phyloP scores from a whole-genome alignment of 2,329 filamentous ascomycete species.

The Ceratocystis destructans region DNA sequence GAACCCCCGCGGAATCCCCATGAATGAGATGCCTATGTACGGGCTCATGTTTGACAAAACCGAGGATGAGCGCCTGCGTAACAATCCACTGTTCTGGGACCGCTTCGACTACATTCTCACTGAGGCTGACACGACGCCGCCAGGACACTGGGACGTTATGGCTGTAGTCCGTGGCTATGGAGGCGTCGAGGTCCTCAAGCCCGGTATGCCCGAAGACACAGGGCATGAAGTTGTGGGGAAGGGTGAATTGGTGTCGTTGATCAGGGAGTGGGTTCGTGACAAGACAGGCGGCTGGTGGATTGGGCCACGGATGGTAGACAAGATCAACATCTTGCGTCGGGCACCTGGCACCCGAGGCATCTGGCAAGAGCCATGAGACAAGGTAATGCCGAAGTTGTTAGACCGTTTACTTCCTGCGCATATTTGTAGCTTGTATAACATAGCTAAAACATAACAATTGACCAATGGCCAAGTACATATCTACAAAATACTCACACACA shows the following conservation, averaged over 20 bases:
- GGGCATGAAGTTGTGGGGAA: slow-evolving; percentile 31
- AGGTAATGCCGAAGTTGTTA: no score
- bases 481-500: no score
- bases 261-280: slow-evolving; percentile 32
- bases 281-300: slow-evolving; percentile 50
- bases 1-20: slow-evolving; percentile 29
- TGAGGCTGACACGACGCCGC: slow-evolving; percentile 38
- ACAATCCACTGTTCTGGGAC: slow-evolving; percentile 44
- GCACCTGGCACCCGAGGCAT: slow-evolving; percentile 13
- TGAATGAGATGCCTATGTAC: slow-evolving; percentile 21
- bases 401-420: no score
- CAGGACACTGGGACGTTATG: slow-evolving; percentile 41
- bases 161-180: slow-evolving; percentile 44
- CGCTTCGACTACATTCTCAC: slow-evolving; percentile 48
- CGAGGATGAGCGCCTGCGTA: slow-evolving; percentile 36
- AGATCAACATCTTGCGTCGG: slow-evolving; percentile 26
- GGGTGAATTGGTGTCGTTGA: slow-evolving; percentile 29
- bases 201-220: slow-evolving; percentile 27
- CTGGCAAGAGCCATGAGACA: not conserved
- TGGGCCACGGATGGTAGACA: slow-evolving; percentile 46
- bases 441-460: no score
- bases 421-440: not conserved
- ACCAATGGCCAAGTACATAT: no score
- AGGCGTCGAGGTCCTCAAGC: slow-evolving; percentile 44
- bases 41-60: slow-evolving; percentile 46